These are phyloP conservation scores for Isochrysis galbana DNA, from an alignment of 78 protist genomes.

Conservation along the genomic window DNA sequence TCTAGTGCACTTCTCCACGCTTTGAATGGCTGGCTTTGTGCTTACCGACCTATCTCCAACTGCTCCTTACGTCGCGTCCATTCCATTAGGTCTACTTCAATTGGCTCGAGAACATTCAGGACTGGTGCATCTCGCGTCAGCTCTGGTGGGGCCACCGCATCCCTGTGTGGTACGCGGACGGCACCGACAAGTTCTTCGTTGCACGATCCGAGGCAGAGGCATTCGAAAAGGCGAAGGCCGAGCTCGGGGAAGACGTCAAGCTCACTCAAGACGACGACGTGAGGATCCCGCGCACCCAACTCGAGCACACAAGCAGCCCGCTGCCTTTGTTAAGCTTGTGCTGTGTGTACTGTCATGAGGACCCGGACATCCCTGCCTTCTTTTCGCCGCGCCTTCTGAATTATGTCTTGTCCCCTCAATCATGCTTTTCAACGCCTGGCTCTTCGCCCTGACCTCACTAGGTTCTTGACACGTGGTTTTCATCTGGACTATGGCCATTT, in stretches of 20 bases:
- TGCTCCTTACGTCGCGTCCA: background rate
- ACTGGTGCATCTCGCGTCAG: slow-evolving; percentile 64
- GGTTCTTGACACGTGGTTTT: slow-evolving; percentile 97
- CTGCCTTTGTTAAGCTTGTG: too few species aligned
- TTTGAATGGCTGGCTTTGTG: too few species aligned
- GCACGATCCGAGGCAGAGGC: slow-evolving; percentile 41
- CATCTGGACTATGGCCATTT: slow-evolving; percentile 84
- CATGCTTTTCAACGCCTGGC: too few species aligned
- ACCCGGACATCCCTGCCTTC: too few species aligned
- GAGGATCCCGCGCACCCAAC: too few species aligned
- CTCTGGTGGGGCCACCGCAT: slow-evolving; percentile 75
- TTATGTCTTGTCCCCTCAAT: too few species aligned
- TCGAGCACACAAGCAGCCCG: too few species aligned
- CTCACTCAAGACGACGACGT: slow-evolving; percentile 88
- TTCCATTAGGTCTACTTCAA: background rate
- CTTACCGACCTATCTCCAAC: background rate
- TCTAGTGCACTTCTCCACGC: too few species aligned
- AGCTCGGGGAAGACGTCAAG: slow-evolving; percentile 2
- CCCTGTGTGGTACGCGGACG: slow-evolving; percentile 53
- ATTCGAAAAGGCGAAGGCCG: background rate
- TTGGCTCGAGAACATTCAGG: slow-evolving; percentile 68
- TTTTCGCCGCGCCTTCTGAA: too few species aligned
- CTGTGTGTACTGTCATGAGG: too few species aligned
- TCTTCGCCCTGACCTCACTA: too few species aligned
- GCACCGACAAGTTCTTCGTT: background rate